Base-by-base conservation (phyloP, 2,329 filamentous ascomycete genomes). In the Diaporthe citrichinensis region DNA sequence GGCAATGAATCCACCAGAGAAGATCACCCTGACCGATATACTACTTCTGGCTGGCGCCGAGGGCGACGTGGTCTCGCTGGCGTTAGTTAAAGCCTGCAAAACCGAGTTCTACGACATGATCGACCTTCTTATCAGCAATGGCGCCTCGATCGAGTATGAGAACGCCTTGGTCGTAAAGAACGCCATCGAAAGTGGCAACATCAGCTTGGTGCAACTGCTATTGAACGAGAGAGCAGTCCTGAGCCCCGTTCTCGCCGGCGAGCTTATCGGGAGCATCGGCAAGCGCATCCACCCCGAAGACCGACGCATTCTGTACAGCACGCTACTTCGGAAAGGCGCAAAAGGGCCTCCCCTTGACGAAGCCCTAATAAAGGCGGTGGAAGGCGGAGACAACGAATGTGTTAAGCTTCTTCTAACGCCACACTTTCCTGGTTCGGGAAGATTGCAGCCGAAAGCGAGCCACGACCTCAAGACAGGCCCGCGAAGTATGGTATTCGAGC, bases 41-140 rank as follows among this genome's bases (percentile, higher is more conserved):
- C 79, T 93, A 1, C 84, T 93, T 2, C 91, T 90, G 72, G 90
- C 89, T 1, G 90, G 91, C 0, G 90, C 90, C 1, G 83, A 85
- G 17, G 91, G 91, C 2, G 86, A 89, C 20, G 82, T 85, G 1
- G 82, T 90, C 0, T 85, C 88, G 0, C 81, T 83, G 41, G 88
- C 87, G 0, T 82, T 92, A 0, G 81, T 88, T 9, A 83, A 87
- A 44, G 88, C 90, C 0, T 88, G 87, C 71, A 83, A 85, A 9
- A 85, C 84, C 2, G 86, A 88, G 58, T 90, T 88, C 76, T 84
- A 88, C 74, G 88, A 90, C 55, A 89, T 92, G 87, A 87, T 90
- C 3, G 83, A 82, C 51, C 82, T 92, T n/a, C 82, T 92, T 9
- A 84, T 90, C 31, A 81, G 82, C 4, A 87, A 91, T 73, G 89